A percentile compares a stretch with the other conserved stretches of the same genome.
These are phyloP conservation scores for Fusarium pseudocircinatum DNA, from an alignment of 2,329 filamentous ascomycete genomes.

Conservation along the genomic window DNA sequence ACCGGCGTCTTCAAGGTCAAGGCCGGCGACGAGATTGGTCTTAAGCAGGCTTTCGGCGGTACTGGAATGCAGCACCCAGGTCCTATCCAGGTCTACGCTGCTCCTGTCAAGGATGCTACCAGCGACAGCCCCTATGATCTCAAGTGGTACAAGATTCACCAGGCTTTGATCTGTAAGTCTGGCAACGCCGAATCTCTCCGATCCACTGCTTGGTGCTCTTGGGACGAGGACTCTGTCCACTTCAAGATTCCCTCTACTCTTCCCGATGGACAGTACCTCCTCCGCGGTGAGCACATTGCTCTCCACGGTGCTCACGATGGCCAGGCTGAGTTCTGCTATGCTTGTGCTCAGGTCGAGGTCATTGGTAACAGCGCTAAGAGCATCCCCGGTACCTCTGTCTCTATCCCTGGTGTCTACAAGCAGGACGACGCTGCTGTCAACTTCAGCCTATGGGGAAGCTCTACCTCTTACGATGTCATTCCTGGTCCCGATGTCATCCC, in stretches of 20 bases:
- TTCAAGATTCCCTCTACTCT: constrained; percentile 20
- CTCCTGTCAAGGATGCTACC: not conserved
- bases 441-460: constrained; percentile 10
- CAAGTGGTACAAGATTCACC: constrained; percentile 19
- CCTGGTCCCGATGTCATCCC: constrained; percentile 14
- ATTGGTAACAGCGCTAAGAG: constrained; percentile 14
- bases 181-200: constrained; percentile 7
- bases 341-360: constrained; percentile 31
- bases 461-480: constrained; percentile 7
- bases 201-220: constrained; percentile 15
- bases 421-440: constrained; percentile 15
- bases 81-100: constrained; percentile 15
- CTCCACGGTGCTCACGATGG: constrained; percentile 32
- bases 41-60: constrained; percentile 12
- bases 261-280: constrained; percentile 19
- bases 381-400: constrained; percentile 13
- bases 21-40: constrained; percentile 15
- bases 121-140: not conserved
- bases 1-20: constrained; percentile 14
- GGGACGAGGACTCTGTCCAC: constrained; percentile 13
- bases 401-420: constrained; percentile 19
- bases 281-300: constrained; percentile 34
- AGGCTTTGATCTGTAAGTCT: constrained; percentile 12
- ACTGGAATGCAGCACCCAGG: constrained; percentile 18
- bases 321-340: constrained; percentile 35